Evolutionary conservation across 78 protist genomes (phyloP).

Genomic region (Dictyostelium firmibasis): DNA sequence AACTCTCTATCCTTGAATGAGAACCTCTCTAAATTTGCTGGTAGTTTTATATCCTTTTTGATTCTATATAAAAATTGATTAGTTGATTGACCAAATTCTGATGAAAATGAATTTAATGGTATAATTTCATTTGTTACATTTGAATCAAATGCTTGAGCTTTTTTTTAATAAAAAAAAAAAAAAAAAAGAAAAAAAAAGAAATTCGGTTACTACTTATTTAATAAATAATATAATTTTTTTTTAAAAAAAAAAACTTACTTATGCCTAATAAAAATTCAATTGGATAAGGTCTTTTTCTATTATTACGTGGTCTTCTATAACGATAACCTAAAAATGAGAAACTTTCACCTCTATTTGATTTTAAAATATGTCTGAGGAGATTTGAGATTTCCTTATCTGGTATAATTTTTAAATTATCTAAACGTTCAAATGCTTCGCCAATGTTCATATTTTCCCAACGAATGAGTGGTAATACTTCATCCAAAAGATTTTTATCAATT

Average conservation of each 20-base stretch:
- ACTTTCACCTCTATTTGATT: conserved; percentile 72
- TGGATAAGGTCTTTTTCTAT: conserved; percentile 67
- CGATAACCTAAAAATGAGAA: conserved; percentile 74
- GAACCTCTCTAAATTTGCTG: conserved; percentile 71
- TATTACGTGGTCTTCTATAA: conserved; percentile 66
- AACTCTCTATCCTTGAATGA: conserved; percentile 74
- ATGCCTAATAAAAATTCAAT: conserved; percentile 58
- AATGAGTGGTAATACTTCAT: conserved; percentile 64
- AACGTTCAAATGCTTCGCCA: conserved; percentile 79
- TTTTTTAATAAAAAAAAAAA: neutral
- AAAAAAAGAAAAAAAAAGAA: no score
- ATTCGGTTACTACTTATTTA: no score
- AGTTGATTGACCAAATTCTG: conserved; percentile 67
- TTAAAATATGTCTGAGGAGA: conserved; percentile 49
- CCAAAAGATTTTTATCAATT: conserved; percentile 53
- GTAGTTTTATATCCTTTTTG: conserved; percentile 65
- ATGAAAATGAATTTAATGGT: conserved; percentile 44
- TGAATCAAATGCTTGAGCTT: conserved; percentile 53
- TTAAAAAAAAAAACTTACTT: neutral
- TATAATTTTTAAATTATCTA: conserved; percentile 54
- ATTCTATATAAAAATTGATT: conserved; percentile 59
- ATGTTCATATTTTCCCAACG: conserved; percentile 80
- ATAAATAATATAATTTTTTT: no score
- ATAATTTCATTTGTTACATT: conserved; percentile 57
- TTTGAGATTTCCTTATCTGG: conserved; percentile 69